Evolutionary conservation across 345 rosid genomes (phyloP).

Genomic region (Punica granatum): DNA sequence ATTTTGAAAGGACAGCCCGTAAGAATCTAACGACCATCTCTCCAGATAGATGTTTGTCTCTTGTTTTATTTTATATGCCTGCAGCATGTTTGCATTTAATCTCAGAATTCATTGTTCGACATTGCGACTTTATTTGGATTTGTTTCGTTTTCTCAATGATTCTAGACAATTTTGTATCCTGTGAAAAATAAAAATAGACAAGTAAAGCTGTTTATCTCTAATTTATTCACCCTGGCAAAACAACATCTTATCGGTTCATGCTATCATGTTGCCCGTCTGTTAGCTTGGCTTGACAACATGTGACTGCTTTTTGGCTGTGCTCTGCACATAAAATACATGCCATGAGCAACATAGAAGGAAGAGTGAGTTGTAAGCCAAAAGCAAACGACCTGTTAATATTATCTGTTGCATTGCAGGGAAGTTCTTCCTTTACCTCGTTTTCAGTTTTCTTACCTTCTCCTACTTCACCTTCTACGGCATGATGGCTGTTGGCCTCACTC

Average conservation of each 20-base stretch:
- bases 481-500: constrained; percentile 95
- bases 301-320: too few species aligned
- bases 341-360: not conserved
- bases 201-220: not conserved
- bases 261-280: too few species aligned
- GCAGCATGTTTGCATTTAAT: too few species aligned
- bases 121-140: too few species aligned
- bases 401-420: constrained; percentile 46
- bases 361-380: not conserved
- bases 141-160: too few species aligned
- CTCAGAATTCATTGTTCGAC: too few species aligned
- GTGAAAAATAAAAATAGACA: not conserved
- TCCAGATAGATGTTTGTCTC: not conserved
- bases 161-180: too few species aligned
- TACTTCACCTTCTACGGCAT: constrained; percentile 85
- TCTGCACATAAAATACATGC: not conserved
- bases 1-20: constrained; percentile 68
- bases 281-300: too few species aligned
- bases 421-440: constrained; percentile 54
- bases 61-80: not conserved
- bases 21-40: constrained; percentile 22
- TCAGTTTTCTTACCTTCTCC: constrained; percentile 90
- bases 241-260: too few species aligned
- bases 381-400: not conserved
- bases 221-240: not conserved